Evolutionary conservation across 352 stramenopile species (phyloP), one percentile per base, ranked within the genome.

Genomic region (Globisporangium nodosum): DNA sequence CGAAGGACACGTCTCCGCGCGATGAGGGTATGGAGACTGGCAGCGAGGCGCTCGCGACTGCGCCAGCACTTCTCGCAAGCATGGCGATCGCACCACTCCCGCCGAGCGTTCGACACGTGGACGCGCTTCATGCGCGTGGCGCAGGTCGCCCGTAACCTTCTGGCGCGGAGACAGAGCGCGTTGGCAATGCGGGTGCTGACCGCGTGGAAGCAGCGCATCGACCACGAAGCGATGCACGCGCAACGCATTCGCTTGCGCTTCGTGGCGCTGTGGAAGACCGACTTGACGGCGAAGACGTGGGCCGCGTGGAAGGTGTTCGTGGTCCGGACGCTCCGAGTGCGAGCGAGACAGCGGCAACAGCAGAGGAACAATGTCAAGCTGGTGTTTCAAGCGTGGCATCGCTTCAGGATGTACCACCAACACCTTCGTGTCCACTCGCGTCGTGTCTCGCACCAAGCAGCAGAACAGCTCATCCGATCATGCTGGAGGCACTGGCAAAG

Each of bases 231-330:
- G 6, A n/a, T 50, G 0, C 40, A 52, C 35, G 47, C 60, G 2
- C 55, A 61, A 5, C 45, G 27, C 1, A 77, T 87, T 46, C 68
- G 71, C 49, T 21, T 63, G 5, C 63, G 71, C 3, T 73, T 85
- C 51, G 50, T 18, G 0, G 18, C 70, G 12, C 30, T 83, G 31
- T 79, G 66, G 60, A 54, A 58, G 35, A 49, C 51, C 9, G 54
- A 79, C 20, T 45, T 64, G 7, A 42, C 51, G 5, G 56, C 35
- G 40, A 45, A 33, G 5, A 52, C 3, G 21, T 74, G 70, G 46
- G 16, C 47, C 15, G 35, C 43, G 2, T 77, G 67, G 70, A 73
- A 52, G 35, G 31, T 47, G 5, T 71, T 53, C 20, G 20, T 54
- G 15, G 35, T 9, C 5, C 47, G 67, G 16, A 46, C 49, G 24